These are phyloP conservation scores for Carallia brachiata DNA, from an alignment of 345 rosid genomes.

Conservation along the genomic window DNA sequence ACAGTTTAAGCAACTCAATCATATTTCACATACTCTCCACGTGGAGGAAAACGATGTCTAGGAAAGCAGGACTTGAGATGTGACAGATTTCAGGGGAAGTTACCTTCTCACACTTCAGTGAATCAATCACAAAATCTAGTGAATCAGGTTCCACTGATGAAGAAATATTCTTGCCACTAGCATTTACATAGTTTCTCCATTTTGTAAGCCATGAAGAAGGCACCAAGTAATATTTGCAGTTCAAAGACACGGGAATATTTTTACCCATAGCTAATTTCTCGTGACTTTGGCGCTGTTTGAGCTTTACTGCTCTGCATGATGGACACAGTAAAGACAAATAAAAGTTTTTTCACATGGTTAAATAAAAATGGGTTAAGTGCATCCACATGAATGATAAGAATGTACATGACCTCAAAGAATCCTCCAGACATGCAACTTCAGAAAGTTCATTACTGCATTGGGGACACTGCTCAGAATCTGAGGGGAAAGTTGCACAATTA, in stretches of 20 bases:
- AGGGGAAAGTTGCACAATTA: constrained; percentile 54
- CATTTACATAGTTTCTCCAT: constrained; percentile 79
- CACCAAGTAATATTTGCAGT: constrained; percentile 65
- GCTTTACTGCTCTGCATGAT: constrained; percentile 69
- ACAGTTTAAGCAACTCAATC: no score
- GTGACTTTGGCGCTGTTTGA: constrained; percentile 82
- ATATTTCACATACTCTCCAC: no score
- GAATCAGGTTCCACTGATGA: constrained; percentile 63
- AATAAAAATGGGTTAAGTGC: neutral
- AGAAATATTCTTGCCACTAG: constrained; percentile 64
- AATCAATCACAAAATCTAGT: constrained; percentile 55
- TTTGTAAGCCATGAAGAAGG: constrained; percentile 78
- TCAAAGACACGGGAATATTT: constrained; percentile 50
- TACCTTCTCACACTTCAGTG: constrained; percentile 84
- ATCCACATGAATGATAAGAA: constrained; percentile 10
- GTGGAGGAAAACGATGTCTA: neutral
- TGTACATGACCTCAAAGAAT: constrained; percentile 65
- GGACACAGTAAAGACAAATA: constrained; percentile 30
- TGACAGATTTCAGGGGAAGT: neutral
- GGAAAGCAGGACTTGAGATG: neutral
- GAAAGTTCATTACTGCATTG: constrained; percentile 75
- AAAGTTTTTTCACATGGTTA: neutral
- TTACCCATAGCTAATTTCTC: constrained; percentile 78
- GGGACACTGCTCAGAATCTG: constrained; percentile 58
- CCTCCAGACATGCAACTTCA: constrained; percentile 87